Conservation (phyloP, 371 early-diverging fungal species). For the Mortierella sp. region DNA sequence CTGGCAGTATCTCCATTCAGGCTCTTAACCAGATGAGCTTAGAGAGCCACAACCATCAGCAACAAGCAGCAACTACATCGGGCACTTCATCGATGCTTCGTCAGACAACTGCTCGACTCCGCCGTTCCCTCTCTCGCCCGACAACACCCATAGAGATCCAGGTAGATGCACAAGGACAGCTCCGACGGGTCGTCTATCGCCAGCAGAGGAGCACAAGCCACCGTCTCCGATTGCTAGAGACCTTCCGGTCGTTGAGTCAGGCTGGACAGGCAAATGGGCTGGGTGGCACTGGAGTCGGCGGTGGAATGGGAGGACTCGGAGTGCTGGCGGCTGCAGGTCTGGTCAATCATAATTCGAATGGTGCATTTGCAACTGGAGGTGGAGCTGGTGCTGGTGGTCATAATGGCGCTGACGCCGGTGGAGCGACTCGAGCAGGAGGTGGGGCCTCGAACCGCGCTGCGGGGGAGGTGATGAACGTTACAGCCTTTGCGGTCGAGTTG, state of each 20-base stretch:
- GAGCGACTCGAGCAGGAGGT: neutral
- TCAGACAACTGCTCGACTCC: conserved; percentile 42
- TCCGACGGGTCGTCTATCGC: conserved; percentile 28
- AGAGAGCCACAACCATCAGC: neutral
- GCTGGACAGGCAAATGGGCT: conserved; percentile 28
- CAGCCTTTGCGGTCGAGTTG: conserved; percentile 48
- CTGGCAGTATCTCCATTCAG: conserved; percentile 19
- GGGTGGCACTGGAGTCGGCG: conserved; percentile 8
- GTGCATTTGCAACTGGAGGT: neutral
- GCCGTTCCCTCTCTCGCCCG: conserved; percentile 39
- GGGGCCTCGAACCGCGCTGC: conserved; percentile 24
- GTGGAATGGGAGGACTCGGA: conserved; percentile 23
- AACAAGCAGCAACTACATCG: neutral
- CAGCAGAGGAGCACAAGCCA: conserved; percentile 29
- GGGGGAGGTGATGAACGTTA: conserved; percentile 55
- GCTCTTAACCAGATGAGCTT: conserved; percentile 21
- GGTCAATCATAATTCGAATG: neutral
- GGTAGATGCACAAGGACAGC: conserved; percentile 39
- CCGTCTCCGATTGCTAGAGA: conserved; percentile 38
- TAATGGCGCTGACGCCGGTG: conserved; percentile 11
- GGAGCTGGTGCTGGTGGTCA: neutral
- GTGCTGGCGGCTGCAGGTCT: conserved; percentile 27
- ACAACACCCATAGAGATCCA: conserved; percentile 48
- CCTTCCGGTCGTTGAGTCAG: conserved; percentile 49
- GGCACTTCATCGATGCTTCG: conserved; percentile 28